Conservation (phyloP, 441 rosid genomes). For the Adansonia gregorii region DNA sequence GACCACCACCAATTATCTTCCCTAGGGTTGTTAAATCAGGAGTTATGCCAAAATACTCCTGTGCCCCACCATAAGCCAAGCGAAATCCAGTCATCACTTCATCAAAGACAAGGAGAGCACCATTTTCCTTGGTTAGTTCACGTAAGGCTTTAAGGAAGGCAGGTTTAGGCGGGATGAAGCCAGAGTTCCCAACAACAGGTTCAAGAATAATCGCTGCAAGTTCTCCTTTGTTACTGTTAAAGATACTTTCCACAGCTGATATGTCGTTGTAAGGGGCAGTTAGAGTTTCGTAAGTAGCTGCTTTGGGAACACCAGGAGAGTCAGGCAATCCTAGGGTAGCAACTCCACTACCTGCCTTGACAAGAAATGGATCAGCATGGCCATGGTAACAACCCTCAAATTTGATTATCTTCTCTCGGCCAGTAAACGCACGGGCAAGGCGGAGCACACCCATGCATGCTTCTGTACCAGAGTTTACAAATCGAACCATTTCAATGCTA, state of each 20-base stretch:
- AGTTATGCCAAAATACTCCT: conserved; percentile 79
- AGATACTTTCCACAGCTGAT: conserved; percentile 60
- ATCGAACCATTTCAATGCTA: conserved; percentile 89
- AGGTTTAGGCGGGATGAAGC: conserved; percentile 68
- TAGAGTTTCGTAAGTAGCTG: conserved; percentile 74
- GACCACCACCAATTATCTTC: conserved; percentile 94
- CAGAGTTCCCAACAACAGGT: conserved; percentile 91
- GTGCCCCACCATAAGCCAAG: conserved; percentile 88
- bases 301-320: conserved; percentile 89
- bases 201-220: conserved; percentile 81
- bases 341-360: conserved; percentile 96
- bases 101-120: conserved; percentile 73
- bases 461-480: conserved; percentile 88
- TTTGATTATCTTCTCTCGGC: conserved; percentile 69
- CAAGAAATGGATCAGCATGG: conserved; percentile 91
- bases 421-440: conserved; percentile 83
- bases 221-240: conserved; percentile 67
- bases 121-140: conserved; percentile 59
- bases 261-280: conserved; percentile 75
- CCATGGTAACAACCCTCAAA: conserved; percentile 98
- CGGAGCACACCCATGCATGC: conserved; percentile 99
- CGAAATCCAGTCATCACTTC: conserved; percentile 98
- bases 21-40: conserved; percentile 87
- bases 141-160: conserved; percentile 72
- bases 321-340: conserved; percentile 88